Conservation (phyloP, 306 rosid genomes). For the Inga oerstediana region DNA sequence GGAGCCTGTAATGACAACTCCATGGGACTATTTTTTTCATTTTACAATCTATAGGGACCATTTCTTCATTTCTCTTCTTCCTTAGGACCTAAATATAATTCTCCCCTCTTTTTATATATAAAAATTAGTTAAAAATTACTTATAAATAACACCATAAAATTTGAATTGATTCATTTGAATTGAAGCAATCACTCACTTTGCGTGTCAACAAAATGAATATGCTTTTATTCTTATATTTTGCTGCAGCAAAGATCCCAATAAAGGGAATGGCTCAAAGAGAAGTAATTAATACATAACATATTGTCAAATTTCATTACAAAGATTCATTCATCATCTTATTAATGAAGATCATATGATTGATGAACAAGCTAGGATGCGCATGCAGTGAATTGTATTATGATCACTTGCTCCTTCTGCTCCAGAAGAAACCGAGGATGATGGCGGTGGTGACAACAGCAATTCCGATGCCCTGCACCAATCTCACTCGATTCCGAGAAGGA, state of each 20-base stretch:
- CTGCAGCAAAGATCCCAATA: background rate
- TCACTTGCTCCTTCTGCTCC: slow-evolving; percentile 40
- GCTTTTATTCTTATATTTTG: background rate
- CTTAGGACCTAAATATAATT: too few species aligned
- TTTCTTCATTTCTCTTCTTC: too few species aligned
- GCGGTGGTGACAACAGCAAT: slow-evolving; percentile 50
- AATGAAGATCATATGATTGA: background rate
- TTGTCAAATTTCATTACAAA: background rate
- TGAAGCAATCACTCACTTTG: background rate
- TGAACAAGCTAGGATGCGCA: background rate
- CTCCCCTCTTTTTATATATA: too few species aligned
- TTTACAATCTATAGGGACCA: too few species aligned
- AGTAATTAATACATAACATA: background rate
- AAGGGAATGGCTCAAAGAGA: background rate
- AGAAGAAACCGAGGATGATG: slow-evolving; percentile 58
- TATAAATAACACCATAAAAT: too few species aligned
- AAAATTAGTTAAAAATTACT: too few species aligned
- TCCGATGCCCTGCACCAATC: slow-evolving; percentile 37
- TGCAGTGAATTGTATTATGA: background rate
- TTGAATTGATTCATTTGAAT: background rate
- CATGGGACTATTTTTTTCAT: too few species aligned
- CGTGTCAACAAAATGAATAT: background rate
- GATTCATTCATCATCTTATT: background rate
- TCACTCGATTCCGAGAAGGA: background rate
- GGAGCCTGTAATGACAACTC: too few species aligned